Base-by-base conservation (phyloP, 208 protist species). In the Leishmania guyanensis region DNA sequence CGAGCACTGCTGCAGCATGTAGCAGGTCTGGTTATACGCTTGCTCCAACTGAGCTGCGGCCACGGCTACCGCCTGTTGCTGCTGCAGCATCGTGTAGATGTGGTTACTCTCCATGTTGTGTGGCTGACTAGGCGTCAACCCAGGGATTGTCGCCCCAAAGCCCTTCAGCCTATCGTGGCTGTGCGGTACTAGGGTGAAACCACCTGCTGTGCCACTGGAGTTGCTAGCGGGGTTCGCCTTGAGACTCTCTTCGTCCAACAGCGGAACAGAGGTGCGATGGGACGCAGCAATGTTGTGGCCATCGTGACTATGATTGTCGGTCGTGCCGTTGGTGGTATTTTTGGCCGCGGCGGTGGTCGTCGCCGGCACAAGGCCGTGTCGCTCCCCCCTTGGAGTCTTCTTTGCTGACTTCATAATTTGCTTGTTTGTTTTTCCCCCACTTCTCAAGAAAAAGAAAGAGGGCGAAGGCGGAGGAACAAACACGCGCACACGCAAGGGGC, bases 11-110 rank as follows among this genome's bases (percentile, higher is more conserved):
- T 92, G 92, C 3, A 97, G 84, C 20, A 88, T 74, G 29, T 77
- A 86, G 33, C 90, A 86, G 0, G 91, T 93, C 26, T 89, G 79
- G 43, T 88, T 68, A 76, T 93, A 91, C 12, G 92, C 90, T 56
- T 95, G 90, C 70, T 97, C 90, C 26, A 91, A 75, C 83, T 91
- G 84, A 68, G 89, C 82, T 33, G 81, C 86, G 58, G 90, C 82
- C 86, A 86, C 78, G 33, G 81, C 82, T 65, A 85, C 80, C 1
- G 81, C 80, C 64, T 88, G 90, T 72, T 94, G 88, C 87, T 93
- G 90, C 71, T 90, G 81, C 43, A 82, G 78, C 76, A 79, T 78
- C 16, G 68, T 80, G 80, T 84, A 87, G 75, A 84, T 86, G 76
- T 72, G 86, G 66, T 68, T 86, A 75, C 48, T 88, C 46, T 93